phyloP scores from a whole-genome alignment of 352 stramenopile species.

The Phytophthora sp. region DNA sequence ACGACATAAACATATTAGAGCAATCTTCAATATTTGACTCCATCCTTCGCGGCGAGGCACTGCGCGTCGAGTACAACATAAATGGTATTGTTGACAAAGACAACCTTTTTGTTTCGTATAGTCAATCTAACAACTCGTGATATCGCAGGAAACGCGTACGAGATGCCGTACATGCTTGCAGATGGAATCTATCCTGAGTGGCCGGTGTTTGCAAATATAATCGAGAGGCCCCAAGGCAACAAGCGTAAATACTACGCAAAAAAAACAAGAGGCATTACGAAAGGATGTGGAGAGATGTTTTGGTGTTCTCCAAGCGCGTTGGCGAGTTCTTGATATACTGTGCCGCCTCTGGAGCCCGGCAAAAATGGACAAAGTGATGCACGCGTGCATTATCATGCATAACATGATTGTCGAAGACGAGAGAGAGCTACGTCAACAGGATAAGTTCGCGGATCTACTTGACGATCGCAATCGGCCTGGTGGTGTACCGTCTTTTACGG shows the following conservation, averaged over 20 bases:
- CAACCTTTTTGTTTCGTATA: too few species aligned
- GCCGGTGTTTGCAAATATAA: not conserved
- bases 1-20: conserved; percentile 29
- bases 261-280: not conserved
- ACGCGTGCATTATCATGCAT: not conserved
- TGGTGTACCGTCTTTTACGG: not conserved
- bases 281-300: too few species aligned
- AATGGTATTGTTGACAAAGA: not conserved
- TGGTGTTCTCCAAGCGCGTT: too few species aligned
- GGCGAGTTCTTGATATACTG: not conserved
- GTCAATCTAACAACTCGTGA: not conserved
- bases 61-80: not conserved
- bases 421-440: not conserved
- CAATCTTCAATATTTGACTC: conserved; percentile 21
- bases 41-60: not conserved
- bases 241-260: not conserved
- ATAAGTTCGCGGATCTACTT: not conserved
- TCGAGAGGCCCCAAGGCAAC: not conserved
- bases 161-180: conserved; percentile 14
- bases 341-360: not conserved
- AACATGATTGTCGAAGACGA: not conserved
- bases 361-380: not conserved
- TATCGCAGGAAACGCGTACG: not conserved
- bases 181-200: conserved; percentile 21
- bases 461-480: not conserved